Base-by-base conservation (phyloP, 257 asterid genomes). In the Nicotiana attenuata region DNA sequence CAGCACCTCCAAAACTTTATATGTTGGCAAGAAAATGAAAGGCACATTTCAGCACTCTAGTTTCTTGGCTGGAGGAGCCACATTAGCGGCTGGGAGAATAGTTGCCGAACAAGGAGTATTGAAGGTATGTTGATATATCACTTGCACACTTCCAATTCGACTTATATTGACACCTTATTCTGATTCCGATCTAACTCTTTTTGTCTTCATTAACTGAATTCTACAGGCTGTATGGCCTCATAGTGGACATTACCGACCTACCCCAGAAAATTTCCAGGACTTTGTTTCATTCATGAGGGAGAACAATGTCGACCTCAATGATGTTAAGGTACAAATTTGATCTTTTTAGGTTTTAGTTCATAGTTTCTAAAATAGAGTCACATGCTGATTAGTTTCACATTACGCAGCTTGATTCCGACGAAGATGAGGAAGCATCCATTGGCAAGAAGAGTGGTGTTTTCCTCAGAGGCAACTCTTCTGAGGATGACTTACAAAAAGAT, bases 221-320 rank as follows among this genome's bases (percentile, higher is more conserved):
- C 81, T 20, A 84, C 91, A 93, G 98, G 98, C 97, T 73, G 96
- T 94, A 53, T 96, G 99, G 99, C 99, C 98, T 87, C 97, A 95
- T 88, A 95, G 97, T 76, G 99, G 99, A 47, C 99, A 95, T 85
- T 95, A 95, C 83, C 90, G 89, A 41, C 98, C 98, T 11, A 95
- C 99, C 6, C 90, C 91, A 9, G 99, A 95, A 80, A 95, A 93
- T 80, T 95, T 95, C 69, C 91, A 91, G 81, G 97, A 95, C 63
- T 90, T 93, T 77, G 61, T 89, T 81, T 86, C 91, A 29, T 95
- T 93, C 85, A 90, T 95, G 29, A 84, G 41, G 76, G 98, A 95
- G 76, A 90, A 87, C 82, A 81, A 90, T 45, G 91, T 92, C 47
- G 94, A 93, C 82, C 97, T 95, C 77, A 82, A 81, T 35, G 86